phyloP scores from a whole-genome alignment of 495 filamentous ascomycete genomes.

The Chaetomium fimeti region DNA sequence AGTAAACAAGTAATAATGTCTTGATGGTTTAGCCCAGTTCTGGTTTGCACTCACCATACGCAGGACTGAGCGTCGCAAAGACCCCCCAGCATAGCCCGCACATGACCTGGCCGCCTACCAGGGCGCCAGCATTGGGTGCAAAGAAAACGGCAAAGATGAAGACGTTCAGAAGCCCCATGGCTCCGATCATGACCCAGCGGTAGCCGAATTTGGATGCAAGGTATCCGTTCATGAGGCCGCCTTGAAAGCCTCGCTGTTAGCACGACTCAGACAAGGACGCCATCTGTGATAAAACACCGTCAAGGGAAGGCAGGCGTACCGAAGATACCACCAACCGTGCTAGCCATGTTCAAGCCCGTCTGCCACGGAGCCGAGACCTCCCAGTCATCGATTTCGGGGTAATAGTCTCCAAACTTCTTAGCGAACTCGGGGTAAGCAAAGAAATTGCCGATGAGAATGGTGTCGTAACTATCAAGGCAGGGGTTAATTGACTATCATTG shows the following conservation, averaged over 20 bases:
- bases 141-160: constrained; percentile 8
- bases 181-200: constrained; percentile 9
- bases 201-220: constrained; percentile 6
- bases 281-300: neutral
- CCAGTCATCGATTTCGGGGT: neutral
- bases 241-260: neutral
- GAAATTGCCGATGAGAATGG: constrained; percentile 9
- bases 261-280: neutral
- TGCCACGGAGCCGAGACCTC: constrained; percentile 6
- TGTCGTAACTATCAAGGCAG: neutral
- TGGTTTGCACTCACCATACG: constrained; percentile 8
- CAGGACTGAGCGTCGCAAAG: constrained; percentile 5
- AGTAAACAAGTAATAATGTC: neutral
- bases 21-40: neutral
- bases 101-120: constrained; percentile 6
- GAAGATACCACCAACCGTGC: constrained; percentile 5
- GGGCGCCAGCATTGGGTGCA: neutral
- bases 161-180: constrained; percentile 6
- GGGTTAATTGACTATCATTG: too few species aligned
- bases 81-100: constrained; percentile 11
- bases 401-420: constrained; percentile 3
- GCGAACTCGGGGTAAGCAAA: constrained; percentile 9
- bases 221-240: constrained; percentile 4
- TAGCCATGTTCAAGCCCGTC: constrained; percentile 9
- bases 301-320: neutral